A percentile compares a stretch with the other conserved stretches of the same genome.
Conservation (phyloP, 2,329 filamentous ascomycete species). For the Emergomyces pasteurianus region DNA sequence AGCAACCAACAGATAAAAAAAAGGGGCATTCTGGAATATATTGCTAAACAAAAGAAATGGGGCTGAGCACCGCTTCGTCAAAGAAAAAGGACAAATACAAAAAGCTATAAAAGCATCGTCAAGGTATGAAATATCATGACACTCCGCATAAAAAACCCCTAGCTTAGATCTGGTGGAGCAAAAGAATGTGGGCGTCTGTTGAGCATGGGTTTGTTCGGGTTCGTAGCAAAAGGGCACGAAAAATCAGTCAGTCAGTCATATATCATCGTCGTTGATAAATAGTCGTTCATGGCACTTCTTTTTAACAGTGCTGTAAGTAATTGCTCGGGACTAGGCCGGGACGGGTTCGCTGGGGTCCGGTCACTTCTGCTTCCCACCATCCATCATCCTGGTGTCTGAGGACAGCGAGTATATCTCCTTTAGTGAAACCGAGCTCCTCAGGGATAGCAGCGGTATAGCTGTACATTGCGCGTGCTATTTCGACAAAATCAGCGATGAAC, state of each 20-base stretch:
- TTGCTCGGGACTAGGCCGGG: slow-evolving; percentile 55
- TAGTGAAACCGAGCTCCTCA: slow-evolving; percentile 83
- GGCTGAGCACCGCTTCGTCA: not conserved
- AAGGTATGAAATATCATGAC: not conserved
- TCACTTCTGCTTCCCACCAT: slow-evolving; percentile 98
- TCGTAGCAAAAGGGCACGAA: not conserved
- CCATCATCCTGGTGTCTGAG: slow-evolving; percentile 90
- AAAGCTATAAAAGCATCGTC: not conserved
- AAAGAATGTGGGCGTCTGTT: not conserved
- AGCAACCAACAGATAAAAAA: not conserved
- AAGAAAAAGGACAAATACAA: not conserved
- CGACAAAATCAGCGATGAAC: slow-evolving; percentile 5
- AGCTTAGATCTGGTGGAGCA: not conserved
- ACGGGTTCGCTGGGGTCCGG: slow-evolving; percentile 35
- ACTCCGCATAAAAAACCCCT: not conserved
- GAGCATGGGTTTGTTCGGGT: not conserved
- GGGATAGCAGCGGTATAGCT: slow-evolving; percentile 90
- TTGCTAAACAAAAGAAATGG: not conserved
- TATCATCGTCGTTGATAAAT: not conserved
- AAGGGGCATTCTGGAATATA: not conserved
- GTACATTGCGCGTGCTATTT: slow-evolving; percentile 77
- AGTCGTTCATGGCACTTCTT: not conserved
- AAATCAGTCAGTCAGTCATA: not conserved
- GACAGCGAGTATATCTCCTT: slow-evolving; percentile 83
- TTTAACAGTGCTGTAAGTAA: slow-evolving; percentile 49